Conservation (phyloP, 1,139 yeast species). For the Geotrichum histeridarum region DNA sequence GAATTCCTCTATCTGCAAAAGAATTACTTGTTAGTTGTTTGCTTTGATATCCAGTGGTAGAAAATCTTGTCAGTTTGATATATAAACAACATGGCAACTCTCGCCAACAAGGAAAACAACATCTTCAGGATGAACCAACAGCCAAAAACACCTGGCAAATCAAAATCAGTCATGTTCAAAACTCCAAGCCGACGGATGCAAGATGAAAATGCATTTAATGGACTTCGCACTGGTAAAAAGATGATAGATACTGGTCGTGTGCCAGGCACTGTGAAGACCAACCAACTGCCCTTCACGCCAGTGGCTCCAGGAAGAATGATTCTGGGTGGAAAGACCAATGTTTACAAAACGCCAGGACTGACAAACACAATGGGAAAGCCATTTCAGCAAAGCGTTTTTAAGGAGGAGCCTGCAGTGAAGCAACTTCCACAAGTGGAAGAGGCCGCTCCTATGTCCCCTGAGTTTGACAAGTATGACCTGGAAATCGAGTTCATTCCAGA, state of each 20-base stretch:
- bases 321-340: conserved; percentile 17
- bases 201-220: conserved; percentile 8
- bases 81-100: conserved; percentile 7
- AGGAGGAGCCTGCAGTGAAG: neutral
- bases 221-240: conserved; percentile 8
- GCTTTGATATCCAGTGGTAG: neutral
- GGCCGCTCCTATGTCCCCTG: neutral
- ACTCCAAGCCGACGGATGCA: conserved; percentile 12
- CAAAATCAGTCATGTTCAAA: conserved; percentile 10
- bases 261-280: conserved; percentile 1
- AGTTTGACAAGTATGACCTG: conserved; percentile 20
- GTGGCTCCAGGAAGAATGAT: conserved; percentile 10
- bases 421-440: neutral
- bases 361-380: conserved; percentile 10
- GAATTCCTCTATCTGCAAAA: neutral
- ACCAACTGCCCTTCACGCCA: conserved; percentile 12
- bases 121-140: conserved; percentile 1
- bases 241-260: neutral
- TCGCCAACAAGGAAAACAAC: conserved; percentile 11
- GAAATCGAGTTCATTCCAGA: conserved; percentile 27
- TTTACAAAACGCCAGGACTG: conserved; percentile 13
- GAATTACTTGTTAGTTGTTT: neutral
- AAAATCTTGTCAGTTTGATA: neutral
- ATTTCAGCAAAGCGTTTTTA: neutral
- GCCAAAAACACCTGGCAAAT: conserved; percentile 7